phyloP scores from a whole-genome alignment of 2,329 filamentous ascomycete genomes.

The Phaeomoniella chlamydospora region DNA sequence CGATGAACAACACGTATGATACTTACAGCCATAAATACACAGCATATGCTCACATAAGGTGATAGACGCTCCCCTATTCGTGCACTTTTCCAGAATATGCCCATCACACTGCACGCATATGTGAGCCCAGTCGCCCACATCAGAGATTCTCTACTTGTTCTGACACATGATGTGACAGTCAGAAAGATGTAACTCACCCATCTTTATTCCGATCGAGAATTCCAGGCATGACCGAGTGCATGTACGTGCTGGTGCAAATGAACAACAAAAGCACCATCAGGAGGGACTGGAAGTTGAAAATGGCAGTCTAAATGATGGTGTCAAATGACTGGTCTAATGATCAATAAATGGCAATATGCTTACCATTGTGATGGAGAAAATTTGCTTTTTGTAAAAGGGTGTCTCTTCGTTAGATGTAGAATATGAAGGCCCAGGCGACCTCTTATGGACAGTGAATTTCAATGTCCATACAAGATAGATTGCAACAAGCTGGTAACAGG shows the following conservation, averaged over 20 bases:
- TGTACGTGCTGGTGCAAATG: slow-evolving; percentile 90
- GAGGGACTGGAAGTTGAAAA: slow-evolving; percentile 98
- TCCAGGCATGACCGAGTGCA: slow-evolving; percentile 75
- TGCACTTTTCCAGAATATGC: slow-evolving; percentile 92
- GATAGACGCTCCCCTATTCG: slow-evolving; percentile 84
- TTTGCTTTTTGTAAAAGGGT: too few relatives aligned
- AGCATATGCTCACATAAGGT: slow-evolving; percentile 90
- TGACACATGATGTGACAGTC: not conserved
- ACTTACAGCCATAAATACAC: slow-evolving; percentile 81
- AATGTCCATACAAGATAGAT: too few relatives aligned
- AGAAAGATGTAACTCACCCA: slow-evolving; percentile 40
- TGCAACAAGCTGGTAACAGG: too few relatives aligned
- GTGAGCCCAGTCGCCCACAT: not conserved
- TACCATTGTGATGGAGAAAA: not conserved
- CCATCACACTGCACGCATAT: slow-evolving; percentile 44
- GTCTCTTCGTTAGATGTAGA: too few relatives aligned
- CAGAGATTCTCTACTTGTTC: too few relatives aligned
- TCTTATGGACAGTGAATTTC: too few relatives aligned
- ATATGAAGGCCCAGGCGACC: too few relatives aligned
- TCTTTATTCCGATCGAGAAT: slow-evolving; percentile 90
- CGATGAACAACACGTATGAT: not conserved
- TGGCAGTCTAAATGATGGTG: slow-evolving; percentile 54
- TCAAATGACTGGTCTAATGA: not conserved
- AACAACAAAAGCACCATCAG: slow-evolving; percentile 86
- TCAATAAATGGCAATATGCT: not conserved